phyloP scores from a whole-genome alignment of 352 stramenopile genomes.

The Globisporangium echinulatum region DNA sequence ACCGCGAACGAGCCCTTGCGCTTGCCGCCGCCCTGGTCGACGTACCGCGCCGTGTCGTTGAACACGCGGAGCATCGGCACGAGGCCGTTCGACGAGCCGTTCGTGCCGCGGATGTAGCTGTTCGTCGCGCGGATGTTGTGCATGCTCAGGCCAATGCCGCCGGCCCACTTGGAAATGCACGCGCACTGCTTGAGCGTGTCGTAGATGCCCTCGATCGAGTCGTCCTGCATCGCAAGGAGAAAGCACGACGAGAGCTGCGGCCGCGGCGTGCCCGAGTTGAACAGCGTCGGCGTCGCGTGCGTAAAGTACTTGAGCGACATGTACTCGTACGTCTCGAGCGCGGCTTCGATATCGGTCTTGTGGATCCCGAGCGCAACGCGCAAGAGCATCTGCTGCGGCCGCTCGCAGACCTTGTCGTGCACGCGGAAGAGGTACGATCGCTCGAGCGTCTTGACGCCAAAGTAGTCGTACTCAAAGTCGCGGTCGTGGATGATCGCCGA shows the following conservation, averaged over 20 bases:
- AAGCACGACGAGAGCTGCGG: slow-evolving; percentile 99
- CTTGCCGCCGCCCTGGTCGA: slow-evolving; percentile 98
- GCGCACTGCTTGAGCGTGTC: slow-evolving; percentile 98
- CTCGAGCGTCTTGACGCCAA: slow-evolving; percentile 99
- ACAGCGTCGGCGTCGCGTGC: slow-evolving; percentile 98
- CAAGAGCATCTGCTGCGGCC: slow-evolving; percentile 99
- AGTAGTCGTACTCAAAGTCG: slow-evolving; percentile 99
- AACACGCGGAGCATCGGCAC: slow-evolving; percentile 99
- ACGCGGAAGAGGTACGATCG: slow-evolving; percentile 96
- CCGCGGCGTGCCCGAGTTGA: slow-evolving; percentile 98
- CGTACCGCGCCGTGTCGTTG: slow-evolving; percentile 99
- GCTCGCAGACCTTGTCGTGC: slow-evolving; percentile 93
- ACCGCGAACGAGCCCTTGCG: slow-evolving; percentile 98
- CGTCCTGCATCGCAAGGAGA: slow-evolving; percentile 96
- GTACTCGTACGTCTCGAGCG: slow-evolving; percentile 97
- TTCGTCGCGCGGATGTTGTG: slow-evolving; percentile 97
- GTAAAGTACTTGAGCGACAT: slow-evolving; percentile 97
- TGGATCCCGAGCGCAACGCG: slow-evolving; percentile 98
- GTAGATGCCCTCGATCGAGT: slow-evolving; percentile 99
- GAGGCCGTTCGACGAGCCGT: slow-evolving; percentile 98
- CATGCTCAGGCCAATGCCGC: slow-evolving; percentile 97
- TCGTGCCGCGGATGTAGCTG: slow-evolving; percentile 98
- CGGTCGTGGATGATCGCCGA: slow-evolving; percentile 95
- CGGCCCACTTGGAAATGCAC: slow-evolving; percentile 98
- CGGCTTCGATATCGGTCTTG: slow-evolving; percentile 91